Percentiles rank a stretch among this genome's conserved stretches.
phyloP scores from a whole-genome alignment of 768 basidiomycete genomes.

The Russula olivacea region DNA sequence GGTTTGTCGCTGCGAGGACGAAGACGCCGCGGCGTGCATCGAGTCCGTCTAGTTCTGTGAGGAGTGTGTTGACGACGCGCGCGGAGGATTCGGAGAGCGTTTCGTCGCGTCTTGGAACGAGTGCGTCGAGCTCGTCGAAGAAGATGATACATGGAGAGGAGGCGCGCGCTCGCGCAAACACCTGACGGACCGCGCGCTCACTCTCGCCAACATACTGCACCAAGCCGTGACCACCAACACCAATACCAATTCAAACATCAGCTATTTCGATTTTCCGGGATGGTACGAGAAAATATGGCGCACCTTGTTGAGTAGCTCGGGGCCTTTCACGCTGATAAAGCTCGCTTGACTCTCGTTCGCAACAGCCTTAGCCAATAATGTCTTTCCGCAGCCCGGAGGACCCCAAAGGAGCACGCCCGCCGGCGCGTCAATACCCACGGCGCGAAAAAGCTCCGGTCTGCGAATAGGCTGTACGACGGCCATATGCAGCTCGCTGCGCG shows the following conservation, averaged over 20 bases:
- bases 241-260: not conserved
- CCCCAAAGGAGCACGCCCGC: slow-evolving; percentile 98
- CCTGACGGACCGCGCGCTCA: slow-evolving; percentile 89
- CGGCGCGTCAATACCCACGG: slow-evolving; percentile 84
- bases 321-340: slow-evolving; percentile 97
- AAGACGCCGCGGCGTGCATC: slow-evolving; percentile 83
- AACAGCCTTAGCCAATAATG: slow-evolving; percentile 94
- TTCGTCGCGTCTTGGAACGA: slow-evolving; percentile 88
- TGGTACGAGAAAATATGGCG: slow-evolving; percentile 20
- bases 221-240: not conserved
- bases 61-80: slow-evolving; percentile 87
- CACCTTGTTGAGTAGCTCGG: slow-evolving; percentile 95
- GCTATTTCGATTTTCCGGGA: not conserved
- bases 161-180: slow-evolving; percentile 89
- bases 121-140: slow-evolving; percentile 90
- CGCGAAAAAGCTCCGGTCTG: slow-evolving; percentile 80
- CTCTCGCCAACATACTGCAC: slow-evolving; percentile 93
- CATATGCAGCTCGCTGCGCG: slow-evolving; percentile 92
- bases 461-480: slow-evolving; percentile 94
- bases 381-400: slow-evolving; percentile 97
- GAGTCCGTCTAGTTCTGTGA: slow-evolving; percentile 91
- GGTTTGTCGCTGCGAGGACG: slow-evolving; percentile 91
- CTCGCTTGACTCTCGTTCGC: slow-evolving; percentile 94
- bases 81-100: slow-evolving; percentile 85
- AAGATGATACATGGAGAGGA: slow-evolving; percentile 94